A percentile compares a stretch with the other conserved stretches of the same genome.
These are phyloP conservation scores for Laguncularia racemosa DNA, from an alignment of 345 rosid species.

Conservation along the genomic window DNA sequence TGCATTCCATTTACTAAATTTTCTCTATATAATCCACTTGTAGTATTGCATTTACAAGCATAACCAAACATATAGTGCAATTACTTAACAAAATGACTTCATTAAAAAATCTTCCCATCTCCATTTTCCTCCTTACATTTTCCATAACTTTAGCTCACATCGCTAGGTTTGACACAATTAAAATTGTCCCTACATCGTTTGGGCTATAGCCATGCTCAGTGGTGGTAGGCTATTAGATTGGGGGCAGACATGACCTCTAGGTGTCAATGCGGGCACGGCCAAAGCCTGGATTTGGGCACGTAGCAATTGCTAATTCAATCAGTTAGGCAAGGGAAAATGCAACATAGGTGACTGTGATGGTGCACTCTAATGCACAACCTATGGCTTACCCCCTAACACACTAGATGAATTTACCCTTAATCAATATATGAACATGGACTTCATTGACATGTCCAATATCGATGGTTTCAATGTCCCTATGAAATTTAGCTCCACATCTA, in stretches of 20 bases:
- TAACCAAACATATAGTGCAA: background rate
- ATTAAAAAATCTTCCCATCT: conserved; percentile 1
- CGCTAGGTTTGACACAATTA: conserved; percentile 12
- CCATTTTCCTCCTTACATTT: background rate
- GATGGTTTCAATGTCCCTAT: conserved; percentile 30
- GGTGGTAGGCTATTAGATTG: conserved; percentile 19
- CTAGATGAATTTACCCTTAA: conserved; percentile 22
- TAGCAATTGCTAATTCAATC: conserved; percentile 19
- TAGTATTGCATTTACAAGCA: too few relatives aligned
- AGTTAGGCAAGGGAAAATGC: conserved; percentile 17
- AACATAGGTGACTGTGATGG: conserved; percentile 18
- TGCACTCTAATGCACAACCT: conserved; percentile 15
- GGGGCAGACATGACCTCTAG: conserved; percentile 17
- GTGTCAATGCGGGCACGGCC: conserved; percentile 7
- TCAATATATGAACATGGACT: conserved; percentile 19
- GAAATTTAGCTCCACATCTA: conserved; percentile 21
- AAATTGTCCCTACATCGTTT: conserved; percentile 20
- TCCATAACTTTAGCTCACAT: conserved; percentile 1
- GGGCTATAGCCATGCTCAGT: conserved; percentile 20
- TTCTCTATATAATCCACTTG: too few relatives aligned
- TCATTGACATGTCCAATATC: conserved; percentile 26
- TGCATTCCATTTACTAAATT: too few relatives aligned
- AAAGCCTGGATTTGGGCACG: conserved; percentile 20
- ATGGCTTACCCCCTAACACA: conserved; percentile 15
- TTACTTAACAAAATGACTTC: conserved; percentile 1